Percentiles rank a stretch among this genome's conserved stretches.
These are phyloP conservation scores for Hypoxylon cercidicola DNA, from an alignment of 495 filamentous ascomycete genomes.

Conservation along the genomic window DNA sequence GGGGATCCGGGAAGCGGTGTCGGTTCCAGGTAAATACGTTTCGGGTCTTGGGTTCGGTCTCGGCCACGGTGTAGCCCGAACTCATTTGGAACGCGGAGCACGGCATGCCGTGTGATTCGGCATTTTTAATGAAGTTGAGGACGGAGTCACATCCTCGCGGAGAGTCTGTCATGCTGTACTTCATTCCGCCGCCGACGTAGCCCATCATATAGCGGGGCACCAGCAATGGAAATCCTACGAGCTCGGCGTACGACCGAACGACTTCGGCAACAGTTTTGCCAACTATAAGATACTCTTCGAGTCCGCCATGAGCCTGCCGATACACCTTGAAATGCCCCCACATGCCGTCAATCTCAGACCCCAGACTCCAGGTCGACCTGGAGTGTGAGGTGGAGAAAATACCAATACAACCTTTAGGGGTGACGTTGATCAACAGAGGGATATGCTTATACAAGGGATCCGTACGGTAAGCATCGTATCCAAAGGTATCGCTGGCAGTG, in stretches of 20 bases:
- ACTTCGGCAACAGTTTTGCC: slow-evolving; percentile 72
- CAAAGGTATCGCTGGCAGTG: slow-evolving; percentile 73
- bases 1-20: slow-evolving; percentile 72
- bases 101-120: slow-evolving; percentile 71
- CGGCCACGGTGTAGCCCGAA: slow-evolving; percentile 75
- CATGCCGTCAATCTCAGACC: slow-evolving; percentile 76
- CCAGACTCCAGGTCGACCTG: slow-evolving; percentile 70
- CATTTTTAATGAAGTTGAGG: slow-evolving; percentile 67
- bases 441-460: slow-evolving; percentile 81
- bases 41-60: slow-evolving; percentile 70
- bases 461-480: slow-evolving; percentile 74
- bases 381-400: slow-evolving; percentile 74
- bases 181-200: slow-evolving; percentile 75
- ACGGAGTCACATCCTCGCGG: slow-evolving; percentile 67
- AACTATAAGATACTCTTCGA: slow-evolving; percentile 76
- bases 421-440: slow-evolving; percentile 72
- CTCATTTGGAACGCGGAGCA: slow-evolving; percentile 78
- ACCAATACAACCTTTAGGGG: slow-evolving; percentile 67
- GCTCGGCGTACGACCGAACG: slow-evolving; percentile 69
- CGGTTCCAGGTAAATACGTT: slow-evolving; percentile 79
- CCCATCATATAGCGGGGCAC: slow-evolving; percentile 76
- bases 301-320: slow-evolving; percentile 73
- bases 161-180: slow-evolving; percentile 72
- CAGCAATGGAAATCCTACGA: slow-evolving; percentile 71
- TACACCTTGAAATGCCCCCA: slow-evolving; percentile 78